Percentiles rank a stretch among this genome's conserved stretches.
Conservation (phyloP, 257 asterid genomes). For the Solanum neorickii region DNA sequence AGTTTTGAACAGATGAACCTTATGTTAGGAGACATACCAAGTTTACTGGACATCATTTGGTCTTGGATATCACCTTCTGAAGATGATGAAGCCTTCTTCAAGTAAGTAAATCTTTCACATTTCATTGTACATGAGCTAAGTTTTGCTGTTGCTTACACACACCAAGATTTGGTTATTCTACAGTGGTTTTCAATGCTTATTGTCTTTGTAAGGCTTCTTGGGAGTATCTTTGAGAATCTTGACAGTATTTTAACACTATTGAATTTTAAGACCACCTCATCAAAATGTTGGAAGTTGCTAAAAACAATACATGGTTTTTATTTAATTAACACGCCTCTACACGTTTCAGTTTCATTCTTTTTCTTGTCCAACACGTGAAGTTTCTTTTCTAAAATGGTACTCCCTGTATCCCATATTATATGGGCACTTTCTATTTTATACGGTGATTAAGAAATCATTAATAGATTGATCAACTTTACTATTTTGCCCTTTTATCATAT, state of each 20-base stretch:
- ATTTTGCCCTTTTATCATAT: neutral
- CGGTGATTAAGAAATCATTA: neutral
- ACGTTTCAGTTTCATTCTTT: neutral
- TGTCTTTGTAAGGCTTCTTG: neutral
- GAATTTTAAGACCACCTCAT: neutral
- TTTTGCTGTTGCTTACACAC: neutral
- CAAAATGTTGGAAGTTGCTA: neutral
- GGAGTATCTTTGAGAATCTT: neutral
- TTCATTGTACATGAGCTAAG: neutral
- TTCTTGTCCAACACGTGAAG: neutral
- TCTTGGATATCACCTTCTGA: slow-evolving; percentile 95
- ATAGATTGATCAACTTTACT: neutral
- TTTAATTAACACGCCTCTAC: neutral
- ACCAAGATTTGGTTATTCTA: neutral
- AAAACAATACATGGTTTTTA: neutral
- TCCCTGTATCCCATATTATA: neutral
- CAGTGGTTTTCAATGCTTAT: neutral
- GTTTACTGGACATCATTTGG: slow-evolving; percentile 74
- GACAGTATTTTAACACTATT: neutral
- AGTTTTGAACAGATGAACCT: slow-evolving; percentile 71
- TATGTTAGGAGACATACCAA: slow-evolving; percentile 89
- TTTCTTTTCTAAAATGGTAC: neutral
- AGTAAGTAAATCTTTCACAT: slow-evolving; percentile 28
- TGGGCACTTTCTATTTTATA: neutral
- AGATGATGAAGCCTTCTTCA: slow-evolving; percentile 52